These are phyloP conservation scores for Taphrina pruni DNA, from an alignment of 1,139 yeast genomes.

Conservation along the genomic window DNA sequence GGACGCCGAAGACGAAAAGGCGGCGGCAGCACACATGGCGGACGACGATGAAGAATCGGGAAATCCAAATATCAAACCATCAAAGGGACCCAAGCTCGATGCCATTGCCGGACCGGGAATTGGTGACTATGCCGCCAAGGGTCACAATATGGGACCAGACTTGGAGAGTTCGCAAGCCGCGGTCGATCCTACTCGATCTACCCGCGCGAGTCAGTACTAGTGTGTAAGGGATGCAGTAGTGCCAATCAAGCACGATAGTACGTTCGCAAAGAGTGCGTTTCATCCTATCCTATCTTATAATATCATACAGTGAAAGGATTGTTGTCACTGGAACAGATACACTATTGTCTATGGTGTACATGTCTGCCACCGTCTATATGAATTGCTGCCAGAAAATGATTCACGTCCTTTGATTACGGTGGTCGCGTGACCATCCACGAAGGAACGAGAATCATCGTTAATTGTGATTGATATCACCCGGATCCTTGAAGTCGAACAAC, in stretches of 20 bases:
- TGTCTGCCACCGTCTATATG: too few species aligned
- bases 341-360: too few species aligned
- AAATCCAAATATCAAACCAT: conserved; percentile 1
- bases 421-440: too few species aligned
- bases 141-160: conserved; percentile 23
- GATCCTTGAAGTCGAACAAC: too few species aligned
- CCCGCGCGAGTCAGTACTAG: neutral
- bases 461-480: too few species aligned
- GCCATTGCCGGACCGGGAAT: conserved; percentile 35
- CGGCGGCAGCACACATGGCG: neutral
- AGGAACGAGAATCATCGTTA: too few species aligned
- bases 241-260: neutral
- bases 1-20: conserved; percentile 27
- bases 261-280: neutral
- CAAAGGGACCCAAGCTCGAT: conserved; percentile 7
- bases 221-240: too few species aligned
- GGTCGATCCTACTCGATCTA: conserved; percentile 1
- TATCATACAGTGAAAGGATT: neutral
- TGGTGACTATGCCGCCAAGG: conserved; percentile 25
- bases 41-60: neutral
- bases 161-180: conserved; percentile 18
- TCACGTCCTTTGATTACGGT: too few species aligned
- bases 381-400: too few species aligned
- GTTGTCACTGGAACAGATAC: too few species aligned
- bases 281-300: neutral